These are phyloP conservation scores for Anthracocystis walkeri DNA, from an alignment of 1,284 basidiomycete genomes.

Conservation along the genomic window DNA sequence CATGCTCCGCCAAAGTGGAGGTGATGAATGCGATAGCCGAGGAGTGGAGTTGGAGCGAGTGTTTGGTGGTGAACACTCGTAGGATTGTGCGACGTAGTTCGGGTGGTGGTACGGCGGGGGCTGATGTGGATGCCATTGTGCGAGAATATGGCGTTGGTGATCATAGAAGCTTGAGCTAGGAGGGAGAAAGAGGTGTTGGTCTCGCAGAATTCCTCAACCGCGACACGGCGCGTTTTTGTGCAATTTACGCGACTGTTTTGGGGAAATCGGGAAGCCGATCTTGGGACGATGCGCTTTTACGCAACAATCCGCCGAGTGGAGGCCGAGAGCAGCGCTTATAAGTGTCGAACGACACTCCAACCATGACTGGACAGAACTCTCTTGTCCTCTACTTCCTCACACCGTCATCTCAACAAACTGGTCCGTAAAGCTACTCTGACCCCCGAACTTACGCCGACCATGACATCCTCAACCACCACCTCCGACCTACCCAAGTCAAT, in stretches of 20 bases:
- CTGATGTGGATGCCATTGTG: not conserved
- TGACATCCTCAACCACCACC: constrained; percentile 2
- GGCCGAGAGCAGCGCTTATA: no score
- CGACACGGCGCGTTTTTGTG: no score
- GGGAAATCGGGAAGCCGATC: no score
- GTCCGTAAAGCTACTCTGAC: no score
- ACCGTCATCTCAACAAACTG: no score
- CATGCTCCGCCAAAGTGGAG: constrained; percentile 60
- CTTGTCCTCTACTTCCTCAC: no score
- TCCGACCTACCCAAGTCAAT: constrained; percentile 23
- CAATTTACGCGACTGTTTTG: no score
- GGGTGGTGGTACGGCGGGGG: constrained; percentile 32
- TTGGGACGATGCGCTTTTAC: no score
- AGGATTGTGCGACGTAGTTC: constrained; percentile 62
- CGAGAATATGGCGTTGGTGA: not conserved
- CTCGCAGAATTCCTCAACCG: not conserved
- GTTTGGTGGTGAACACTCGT: constrained; percentile 64
- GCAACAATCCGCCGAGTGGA: no score
- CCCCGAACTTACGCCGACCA: not conserved
- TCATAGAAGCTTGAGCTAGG: not conserved
- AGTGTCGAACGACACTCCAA: no score
- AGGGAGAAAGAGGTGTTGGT: constrained; percentile 15
- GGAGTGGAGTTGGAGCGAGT: constrained; percentile 65
- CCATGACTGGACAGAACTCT: no score
- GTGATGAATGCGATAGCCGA: constrained; percentile 65